Evolutionary conservation across 331 rosid species (phyloP).

Genomic region (Malus hybrid): DNA sequence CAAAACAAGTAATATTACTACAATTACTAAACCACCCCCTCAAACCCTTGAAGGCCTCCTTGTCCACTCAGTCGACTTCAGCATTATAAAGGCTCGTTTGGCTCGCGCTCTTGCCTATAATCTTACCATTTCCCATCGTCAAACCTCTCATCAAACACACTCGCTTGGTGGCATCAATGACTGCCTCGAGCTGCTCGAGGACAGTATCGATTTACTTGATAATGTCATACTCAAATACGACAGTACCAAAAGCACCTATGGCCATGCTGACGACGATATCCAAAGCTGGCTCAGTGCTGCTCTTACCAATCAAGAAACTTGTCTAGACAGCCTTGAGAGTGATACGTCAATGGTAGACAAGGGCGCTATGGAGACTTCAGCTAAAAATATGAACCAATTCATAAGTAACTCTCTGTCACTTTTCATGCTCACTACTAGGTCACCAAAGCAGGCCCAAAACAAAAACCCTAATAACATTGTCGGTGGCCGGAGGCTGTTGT

Average conservation of each 20-base stretch:
- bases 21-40: not conserved
- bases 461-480: not conserved
- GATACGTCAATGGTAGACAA: not conserved
- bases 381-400: conserved; percentile 9
- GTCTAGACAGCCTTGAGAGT: conserved; percentile 22
- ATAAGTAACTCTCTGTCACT: conserved; percentile 16
- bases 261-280: conserved; percentile 3
- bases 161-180: conserved; percentile 1
- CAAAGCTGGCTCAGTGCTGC: conserved; percentile 40
- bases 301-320: conserved; percentile 29
- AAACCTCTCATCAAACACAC: not conserved
- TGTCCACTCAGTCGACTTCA: conserved; percentile 12
- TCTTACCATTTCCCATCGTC: not conserved
- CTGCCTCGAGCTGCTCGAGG: conserved; percentile 31
- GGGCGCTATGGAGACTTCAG: not conserved
- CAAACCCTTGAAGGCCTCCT: not conserved
- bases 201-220: conserved; percentile 20
- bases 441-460: not conserved
- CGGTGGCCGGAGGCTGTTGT: conserved; percentile 11
- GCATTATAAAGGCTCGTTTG: conserved; percentile 2
- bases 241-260: not conserved
- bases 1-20: not conserved
- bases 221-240: not conserved
- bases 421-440: not conserved
- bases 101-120: conserved; percentile 21